These are phyloP conservation scores for Myxozyma udenii DNA, from an alignment of 805 yeast genomes.

Conservation along the genomic window DNA sequence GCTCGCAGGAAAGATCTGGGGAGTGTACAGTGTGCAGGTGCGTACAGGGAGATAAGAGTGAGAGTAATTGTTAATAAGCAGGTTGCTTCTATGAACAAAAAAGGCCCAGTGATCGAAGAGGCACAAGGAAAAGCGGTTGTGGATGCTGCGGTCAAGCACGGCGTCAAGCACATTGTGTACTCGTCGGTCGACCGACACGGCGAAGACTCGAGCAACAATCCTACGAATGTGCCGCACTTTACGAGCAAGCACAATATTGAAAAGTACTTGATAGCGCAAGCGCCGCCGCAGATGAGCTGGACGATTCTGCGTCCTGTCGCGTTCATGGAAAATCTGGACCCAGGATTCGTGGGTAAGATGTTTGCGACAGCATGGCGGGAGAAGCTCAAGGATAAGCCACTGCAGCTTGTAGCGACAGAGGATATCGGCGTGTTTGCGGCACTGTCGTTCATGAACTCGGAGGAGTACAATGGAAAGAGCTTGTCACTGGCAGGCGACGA, in stretches of 20 bases:
- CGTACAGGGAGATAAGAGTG: no score
- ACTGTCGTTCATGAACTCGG: background rate
- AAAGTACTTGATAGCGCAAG: background rate
- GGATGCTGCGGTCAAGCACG: background rate
- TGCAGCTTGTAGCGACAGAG: conserved; percentile 4
- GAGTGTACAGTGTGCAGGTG: conserved; percentile 9
- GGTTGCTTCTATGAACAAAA: background rate
- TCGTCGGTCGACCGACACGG: conserved; percentile 8
- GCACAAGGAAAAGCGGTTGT: conserved; percentile 8
- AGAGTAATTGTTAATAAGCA: no score
- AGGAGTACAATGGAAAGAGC: background rate
- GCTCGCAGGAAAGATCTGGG: conserved; percentile 1
- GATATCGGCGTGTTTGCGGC: conserved; percentile 6
- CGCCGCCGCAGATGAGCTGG: conserved; percentile 2
- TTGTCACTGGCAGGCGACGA: conserved; percentile 8
- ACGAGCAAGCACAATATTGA: conserved; percentile 3
- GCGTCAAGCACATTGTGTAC: conserved; percentile 7
- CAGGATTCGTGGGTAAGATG: background rate
- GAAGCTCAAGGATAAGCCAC: background rate
- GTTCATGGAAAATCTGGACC: background rate
- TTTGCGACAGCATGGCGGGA: conserved; percentile 1
- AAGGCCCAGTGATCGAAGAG: background rate
- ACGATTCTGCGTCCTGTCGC: conserved; percentile 7
- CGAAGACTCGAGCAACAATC: background rate
- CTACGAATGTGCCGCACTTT: conserved; percentile 8